A percentile compares a stretch with the other conserved stretches of the same genome.
Evolutionary conservation across 768 basidiomycete genomes (phyloP).

Genomic region (Infundibulicybe gibba): DNA sequence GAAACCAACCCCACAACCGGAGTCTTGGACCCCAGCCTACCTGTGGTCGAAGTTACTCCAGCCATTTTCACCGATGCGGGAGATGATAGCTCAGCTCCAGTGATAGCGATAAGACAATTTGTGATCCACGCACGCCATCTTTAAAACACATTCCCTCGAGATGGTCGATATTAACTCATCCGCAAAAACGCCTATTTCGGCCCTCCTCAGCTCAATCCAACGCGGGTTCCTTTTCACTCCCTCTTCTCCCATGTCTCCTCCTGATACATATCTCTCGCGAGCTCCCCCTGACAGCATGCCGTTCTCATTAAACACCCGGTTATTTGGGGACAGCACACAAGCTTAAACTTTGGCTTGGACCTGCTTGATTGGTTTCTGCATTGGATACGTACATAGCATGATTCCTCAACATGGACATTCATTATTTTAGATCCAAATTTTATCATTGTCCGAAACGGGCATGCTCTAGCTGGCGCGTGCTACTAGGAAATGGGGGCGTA

Average conservation of each 20-base stretch:
- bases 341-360: not conserved
- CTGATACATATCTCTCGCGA: slow-evolving; percentile 34
- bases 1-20: no score
- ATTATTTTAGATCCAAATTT: not conserved
- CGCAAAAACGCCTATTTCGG: slow-evolving; percentile 61
- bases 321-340: not conserved
- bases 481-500: not conserved
- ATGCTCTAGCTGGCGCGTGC: no score
- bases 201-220: slow-evolving; percentile 59
- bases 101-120: no score
- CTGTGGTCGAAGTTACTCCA: no score
- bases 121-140: no score
- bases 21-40: no score
- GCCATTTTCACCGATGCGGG: not conserved
- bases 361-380: no score
- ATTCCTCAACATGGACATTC: slow-evolving; percentile 2
- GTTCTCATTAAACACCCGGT: no score
- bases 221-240: slow-evolving; percentile 68
- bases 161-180: slow-evolving; percentile 2
- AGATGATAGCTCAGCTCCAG: no score
- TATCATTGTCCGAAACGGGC: not conserved
- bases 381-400: slow-evolving; percentile 4
- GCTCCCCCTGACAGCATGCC: not conserved
- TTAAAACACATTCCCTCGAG: no score
- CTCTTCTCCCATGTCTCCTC: slow-evolving; percentile 57